Evolutionary conservation across 2,329 filamentous ascomycete species (phyloP), one percentile per base, ranked within the genome.

Genomic region (Periconia macrospinosa): DNA sequence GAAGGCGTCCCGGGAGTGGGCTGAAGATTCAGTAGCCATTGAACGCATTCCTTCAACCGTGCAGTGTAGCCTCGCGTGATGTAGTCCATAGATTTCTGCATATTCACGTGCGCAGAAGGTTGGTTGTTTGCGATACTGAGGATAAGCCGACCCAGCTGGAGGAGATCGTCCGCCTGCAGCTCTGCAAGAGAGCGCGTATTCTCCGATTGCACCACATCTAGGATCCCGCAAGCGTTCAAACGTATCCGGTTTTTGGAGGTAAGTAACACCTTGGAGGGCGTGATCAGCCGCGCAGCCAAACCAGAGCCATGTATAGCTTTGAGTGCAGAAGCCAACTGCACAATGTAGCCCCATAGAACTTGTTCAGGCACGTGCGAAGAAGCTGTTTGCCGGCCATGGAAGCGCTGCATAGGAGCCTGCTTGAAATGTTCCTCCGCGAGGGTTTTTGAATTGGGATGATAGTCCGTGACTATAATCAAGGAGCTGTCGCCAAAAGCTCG

Each of bases 401-500:
- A 78, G 45, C 76, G 68, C 48, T 66, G 64, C 44, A 68, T 61
- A 10, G 65, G 68, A 27, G 52, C 42, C 33, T 55, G 49, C 49
- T 76, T 68, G 63, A 92, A 86, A 66, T 97, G 90, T 64, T 90
- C 85, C 67, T 97, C 93, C 33, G 88, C 85, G 20, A 99, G 82
- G 0, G 93, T 96, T 74, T 94, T 95, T 2, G 93, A 91, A 18
- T 94, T 81, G 1, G 94, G 93, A 67, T 94, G 90, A 68, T 96
- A 99, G 71, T 96, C 91, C 57, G 91, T 94, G 20, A 96, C 92
- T 66, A 99, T 89, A 46, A 99, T 89, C 50, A 99, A 82, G 2
- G 94, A 97, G 74, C 91, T 96, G 72, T 97, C 94, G 51, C 91
- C 91, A 73, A 99, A 99, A 23, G 89, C 90, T 56, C 92, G 83